phyloP scores from a whole-genome alignment of 2,329 filamentous ascomycete species.

The Aplosporella prunicola region DNA sequence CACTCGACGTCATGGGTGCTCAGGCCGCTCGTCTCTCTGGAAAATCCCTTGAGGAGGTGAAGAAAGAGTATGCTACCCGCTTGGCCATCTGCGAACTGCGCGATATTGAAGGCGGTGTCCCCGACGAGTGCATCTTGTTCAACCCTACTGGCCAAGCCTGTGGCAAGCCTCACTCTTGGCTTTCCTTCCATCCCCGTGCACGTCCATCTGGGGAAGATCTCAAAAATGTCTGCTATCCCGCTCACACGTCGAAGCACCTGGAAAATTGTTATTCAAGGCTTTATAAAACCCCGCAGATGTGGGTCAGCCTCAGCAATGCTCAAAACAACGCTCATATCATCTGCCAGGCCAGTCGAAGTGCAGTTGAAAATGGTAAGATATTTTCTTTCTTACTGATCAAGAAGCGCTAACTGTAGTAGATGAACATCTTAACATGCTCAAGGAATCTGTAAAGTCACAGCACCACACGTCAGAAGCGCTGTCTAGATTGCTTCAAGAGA shows the following conservation, averaged over 20 bases:
- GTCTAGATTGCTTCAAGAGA: constrained; percentile 17
- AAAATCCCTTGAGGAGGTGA: constrained; percentile 28
- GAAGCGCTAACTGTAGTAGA: constrained; percentile 11
- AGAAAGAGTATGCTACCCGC: constrained; percentile 51
- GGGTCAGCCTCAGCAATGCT: constrained; percentile 56
- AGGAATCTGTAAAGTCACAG: constrained; percentile 23
- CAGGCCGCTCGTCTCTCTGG: neutral
- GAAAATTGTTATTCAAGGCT: constrained; percentile 43
- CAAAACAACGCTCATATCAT: constrained; percentile 52
- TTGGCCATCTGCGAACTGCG: constrained; percentile 55
- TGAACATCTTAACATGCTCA: constrained; percentile 23
- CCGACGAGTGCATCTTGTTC: constrained; percentile 43
- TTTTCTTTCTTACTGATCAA: neutral
- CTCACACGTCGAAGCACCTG: constrained; percentile 28
- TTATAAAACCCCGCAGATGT: constrained; percentile 49
- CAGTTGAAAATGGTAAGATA: constrained; percentile 45
- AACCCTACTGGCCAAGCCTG: constrained; percentile 30
- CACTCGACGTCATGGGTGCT: constrained; percentile 29
- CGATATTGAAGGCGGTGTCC: constrained; percentile 42
- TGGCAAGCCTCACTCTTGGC: constrained; percentile 15
- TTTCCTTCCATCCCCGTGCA: constrained; percentile 16
- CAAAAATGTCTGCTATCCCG: constrained; percentile 23
- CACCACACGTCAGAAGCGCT: constrained; percentile 17
- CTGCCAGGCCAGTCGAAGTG: constrained; percentile 51
- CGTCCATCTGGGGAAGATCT: constrained; percentile 12